Base-by-base conservation (phyloP, 140 eudicot species). In the Stevia rebaudiana region DNA sequence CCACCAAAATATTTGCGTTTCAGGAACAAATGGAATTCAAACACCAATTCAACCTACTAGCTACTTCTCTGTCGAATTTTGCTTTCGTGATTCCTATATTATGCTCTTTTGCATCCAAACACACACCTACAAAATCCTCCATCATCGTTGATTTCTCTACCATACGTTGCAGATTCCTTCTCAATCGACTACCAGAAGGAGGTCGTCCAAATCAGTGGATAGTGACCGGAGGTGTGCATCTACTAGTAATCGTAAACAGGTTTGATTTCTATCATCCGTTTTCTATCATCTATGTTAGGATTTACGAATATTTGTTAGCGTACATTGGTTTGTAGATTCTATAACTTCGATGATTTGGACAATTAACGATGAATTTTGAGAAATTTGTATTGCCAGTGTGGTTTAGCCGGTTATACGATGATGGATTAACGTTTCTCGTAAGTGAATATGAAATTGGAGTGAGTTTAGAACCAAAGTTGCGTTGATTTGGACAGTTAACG, bases 31-130 rank as follows among this genome's bases (percentile, higher is more conserved):
- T 73, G 67, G 72, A 44, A 73, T 65, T 50, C 58, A 40, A 62
- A 72, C 75, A 43, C 9, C 46, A 62, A 8, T 6, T 44, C 3
- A 25, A 11, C 70, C 76, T 52, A 63, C 77, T 41, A 19, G 12
- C 48, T 63, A 61, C 51, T 16, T 59, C 37, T 17, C 65, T 53
- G 58, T 54, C 61, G 60, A 73, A 64, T 73, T 35, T 54, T 65
- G 67, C 78, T 73, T 64, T 63, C 71, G 42, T 42, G 50, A 72
- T 63, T 43, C 77, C 58, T 72, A n/a, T 55, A 73, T 16, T 59
- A 70, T 15, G 52, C 68, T 35, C 37, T 40, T 61, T 17, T 61
- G 55, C 52, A 71, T 61, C 51, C 69, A 37, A 49, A 48, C 16
- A 28, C 64, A 71, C 64, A 53, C 39, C 56, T 64, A 42, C 67